Evolutionary conservation across 345 rosid genomes (phyloP), one percentile per base, ranked within the genome.

Genomic region (Ailanthus altissimus): DNA sequence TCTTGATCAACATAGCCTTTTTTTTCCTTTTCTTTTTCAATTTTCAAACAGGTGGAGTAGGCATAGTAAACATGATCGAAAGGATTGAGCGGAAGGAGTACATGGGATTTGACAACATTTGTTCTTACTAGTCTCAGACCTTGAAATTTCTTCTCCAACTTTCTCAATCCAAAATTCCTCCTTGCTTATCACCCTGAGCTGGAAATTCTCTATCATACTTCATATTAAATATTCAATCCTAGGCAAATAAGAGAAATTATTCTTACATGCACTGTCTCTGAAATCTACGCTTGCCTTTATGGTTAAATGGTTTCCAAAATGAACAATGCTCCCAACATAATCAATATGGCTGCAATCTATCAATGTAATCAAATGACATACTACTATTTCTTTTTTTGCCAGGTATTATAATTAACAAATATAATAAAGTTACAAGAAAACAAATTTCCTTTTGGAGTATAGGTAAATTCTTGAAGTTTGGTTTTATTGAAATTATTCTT

Each of bases 81-180:
- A 78, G 43, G 77, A 73, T 83, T 42, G 75, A 83, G 46, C 57
- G 62, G 18, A 73, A 83, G 7, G 77, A 81, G 72, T 81, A 81
- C 59, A 75, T 85, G 88, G 86, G 88, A 50, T 80, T 85, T 45
- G 83, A 83, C 0, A 71, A 69, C 71, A 65, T 83, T 38, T 85
- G 86, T 42, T 63, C 75, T 0, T 82, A 73, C 42, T n/a, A 66
- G 36, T 0, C 75, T 51, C 73, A 68, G 58, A 56, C 16, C 20
- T 15, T 18, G 2, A 45, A 36, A 49, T 50, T 46, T 9, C 25
- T 20, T 18, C 18, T 13, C 40, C 36, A n/a, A 54, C n/a, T 53
- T 56, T 59, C 23, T 63, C 2, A 25, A 43, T 40, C 10, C 23
- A 57, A 75, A 75, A n/a, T 8, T 18, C 15, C 32, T 67, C 21